These are phyloP conservation scores for Phaseolus lunatus DNA, from an alignment of 306 rosid species.

Conservation along the genomic window DNA sequence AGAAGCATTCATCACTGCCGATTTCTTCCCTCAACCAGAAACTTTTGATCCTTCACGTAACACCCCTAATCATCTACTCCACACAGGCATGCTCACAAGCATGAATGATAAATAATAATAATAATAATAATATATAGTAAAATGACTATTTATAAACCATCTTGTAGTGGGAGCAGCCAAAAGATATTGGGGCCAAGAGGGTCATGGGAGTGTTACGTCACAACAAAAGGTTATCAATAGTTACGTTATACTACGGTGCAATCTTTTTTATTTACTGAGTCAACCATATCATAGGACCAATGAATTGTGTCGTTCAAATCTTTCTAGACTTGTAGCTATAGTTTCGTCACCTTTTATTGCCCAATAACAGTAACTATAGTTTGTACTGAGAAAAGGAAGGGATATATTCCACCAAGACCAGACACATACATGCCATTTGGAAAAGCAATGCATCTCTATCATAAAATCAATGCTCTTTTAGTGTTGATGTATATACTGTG, in stretches of 20 bases:
- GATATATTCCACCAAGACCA: neutral
- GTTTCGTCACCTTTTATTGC: neutral
- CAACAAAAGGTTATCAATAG: too few species aligned
- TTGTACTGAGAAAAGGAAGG: neutral
- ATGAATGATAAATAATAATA: neutral
- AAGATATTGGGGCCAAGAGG: neutral
- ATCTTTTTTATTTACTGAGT: neutral
- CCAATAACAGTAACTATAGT: neutral
- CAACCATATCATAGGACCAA: neutral
- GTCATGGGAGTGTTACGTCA: too few species aligned
- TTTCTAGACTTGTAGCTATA: neutral
- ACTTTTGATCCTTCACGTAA: neutral
- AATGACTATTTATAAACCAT: too few species aligned
- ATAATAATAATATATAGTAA: too few species aligned
- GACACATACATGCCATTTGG: neutral
- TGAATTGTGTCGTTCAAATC: neutral
- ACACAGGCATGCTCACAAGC: neutral
- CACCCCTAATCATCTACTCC: neutral
- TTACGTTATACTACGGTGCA: too few species aligned
- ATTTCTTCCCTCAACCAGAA: neutral
- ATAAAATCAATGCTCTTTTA: conserved; percentile 18
- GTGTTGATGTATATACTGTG: neutral
- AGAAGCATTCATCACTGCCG: neutral
- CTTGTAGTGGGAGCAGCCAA: neutral
- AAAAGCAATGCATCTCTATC: conserved; percentile 35